phyloP scores from a whole-genome alignment of 164 flowering plant genomes.

The Nymphaea colorata region DNA sequence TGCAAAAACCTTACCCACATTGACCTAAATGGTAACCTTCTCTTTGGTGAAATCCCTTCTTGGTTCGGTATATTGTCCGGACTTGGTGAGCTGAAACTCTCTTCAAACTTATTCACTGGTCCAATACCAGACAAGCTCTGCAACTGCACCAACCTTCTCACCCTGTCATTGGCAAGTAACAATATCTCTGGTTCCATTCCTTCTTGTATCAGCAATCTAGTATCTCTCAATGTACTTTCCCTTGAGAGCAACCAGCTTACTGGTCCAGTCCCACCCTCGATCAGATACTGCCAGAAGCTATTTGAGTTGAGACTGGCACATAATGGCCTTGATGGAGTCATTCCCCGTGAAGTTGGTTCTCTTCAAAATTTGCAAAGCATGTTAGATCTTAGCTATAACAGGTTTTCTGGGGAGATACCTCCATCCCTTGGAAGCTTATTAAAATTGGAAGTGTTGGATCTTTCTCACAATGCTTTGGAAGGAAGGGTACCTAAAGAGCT shows the following conservation, averaged over 20 bases:
- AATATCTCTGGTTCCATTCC: slow-evolving; percentile 63
- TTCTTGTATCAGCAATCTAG: slow-evolving; percentile 40
- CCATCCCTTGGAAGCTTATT: slow-evolving; percentile 40
- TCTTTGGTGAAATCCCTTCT: slow-evolving; percentile 53
- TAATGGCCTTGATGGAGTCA: slow-evolving; percentile 50
- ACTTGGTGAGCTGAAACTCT: slow-evolving; percentile 80
- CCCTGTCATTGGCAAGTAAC: slow-evolving; percentile 56
- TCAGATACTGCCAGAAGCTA: slow-evolving; percentile 61
- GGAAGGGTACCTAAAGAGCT: slow-evolving; percentile 65
- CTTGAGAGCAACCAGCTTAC: slow-evolving; percentile 43
- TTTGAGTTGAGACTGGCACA: slow-evolving; percentile 60
- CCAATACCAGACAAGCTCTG: slow-evolving; percentile 56
- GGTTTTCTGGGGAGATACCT: slow-evolving; percentile 65
- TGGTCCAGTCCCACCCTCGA: slow-evolving; percentile 46
- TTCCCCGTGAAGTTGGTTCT: slow-evolving; percentile 63
- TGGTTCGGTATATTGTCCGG: slow-evolving; percentile 74
- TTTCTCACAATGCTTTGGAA: slow-evolving; percentile 63
- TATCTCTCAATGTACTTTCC: slow-evolving; percentile 58
- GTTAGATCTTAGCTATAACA: slow-evolving; percentile 77
- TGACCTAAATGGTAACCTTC: slow-evolving; percentile 63
- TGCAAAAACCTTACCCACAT: slow-evolving; percentile 70
- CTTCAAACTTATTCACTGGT: slow-evolving; percentile 50
- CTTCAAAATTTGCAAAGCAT: slow-evolving; percentile 69
- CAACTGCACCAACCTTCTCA: slow-evolving; percentile 59
- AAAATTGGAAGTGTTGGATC: slow-evolving; percentile 76